A percentile compares a stretch with the other conserved stretches of the same genome.
Evolutionary conservation across 1,284 basidiomycete species (phyloP).

Genomic region (Lentinula novae-zelandiae): DNA sequence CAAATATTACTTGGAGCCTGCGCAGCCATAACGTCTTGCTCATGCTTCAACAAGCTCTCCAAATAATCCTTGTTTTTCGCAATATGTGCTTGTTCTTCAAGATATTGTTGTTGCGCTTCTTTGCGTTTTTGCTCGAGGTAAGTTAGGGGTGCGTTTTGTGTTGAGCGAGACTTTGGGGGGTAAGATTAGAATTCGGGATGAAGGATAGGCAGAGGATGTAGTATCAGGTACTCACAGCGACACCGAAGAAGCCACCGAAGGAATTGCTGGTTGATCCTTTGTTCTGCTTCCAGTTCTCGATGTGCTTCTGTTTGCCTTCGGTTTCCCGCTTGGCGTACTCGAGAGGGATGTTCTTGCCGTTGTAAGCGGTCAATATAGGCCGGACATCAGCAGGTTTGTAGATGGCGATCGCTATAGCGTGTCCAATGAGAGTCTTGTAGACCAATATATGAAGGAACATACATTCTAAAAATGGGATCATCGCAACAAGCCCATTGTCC

Average conservation of each 20-base stretch:
- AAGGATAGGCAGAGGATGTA: conserved; percentile 13
- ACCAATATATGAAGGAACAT: conserved; percentile 25
- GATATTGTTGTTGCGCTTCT: conserved; percentile 82
- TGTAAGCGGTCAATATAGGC: conserved; percentile 81
- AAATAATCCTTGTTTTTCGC: conserved; percentile 79
- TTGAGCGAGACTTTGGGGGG: conserved; percentile 19
- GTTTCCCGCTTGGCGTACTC: conserved; percentile 90
- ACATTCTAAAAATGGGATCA: conserved; percentile 99
- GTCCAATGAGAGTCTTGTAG: neutral
- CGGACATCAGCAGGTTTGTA: conserved; percentile 85
- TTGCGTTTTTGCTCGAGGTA: conserved; percentile 89
- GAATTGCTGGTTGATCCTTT: conserved; percentile 48
- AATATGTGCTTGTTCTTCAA: conserved; percentile 88
- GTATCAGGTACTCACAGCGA: conserved; percentile 18
- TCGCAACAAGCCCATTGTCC: conserved; percentile 80
- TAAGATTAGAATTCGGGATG: neutral
- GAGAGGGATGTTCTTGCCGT: conserved; percentile 82
- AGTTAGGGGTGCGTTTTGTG: conserved; percentile 59
- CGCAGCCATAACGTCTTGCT: conserved; percentile 68
- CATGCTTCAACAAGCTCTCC: conserved; percentile 76
- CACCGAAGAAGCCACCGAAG: conserved; percentile 63
- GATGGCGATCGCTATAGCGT: conserved; percentile 75
- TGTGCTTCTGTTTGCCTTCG: conserved; percentile 70
- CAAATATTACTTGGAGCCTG: conserved; percentile 41
- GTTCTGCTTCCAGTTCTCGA: conserved; percentile 81